Evolutionary conservation across 2,329 filamentous ascomycete species (phyloP), one percentile per base, ranked within the genome.

Genomic region (Monosporascus cannonballus): DNA sequence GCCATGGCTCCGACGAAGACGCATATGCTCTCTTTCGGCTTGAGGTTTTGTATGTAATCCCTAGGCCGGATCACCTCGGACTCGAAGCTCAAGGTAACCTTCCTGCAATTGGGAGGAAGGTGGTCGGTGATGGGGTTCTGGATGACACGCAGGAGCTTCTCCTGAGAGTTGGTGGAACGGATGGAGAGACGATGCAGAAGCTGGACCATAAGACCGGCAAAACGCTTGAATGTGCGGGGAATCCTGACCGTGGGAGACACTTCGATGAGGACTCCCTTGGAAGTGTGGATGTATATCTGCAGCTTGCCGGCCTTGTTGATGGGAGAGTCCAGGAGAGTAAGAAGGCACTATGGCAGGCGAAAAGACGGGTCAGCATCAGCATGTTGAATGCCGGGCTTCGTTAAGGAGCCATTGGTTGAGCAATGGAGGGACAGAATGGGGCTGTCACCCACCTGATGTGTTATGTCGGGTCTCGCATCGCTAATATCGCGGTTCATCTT

Each of bases 401-500:
- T 30, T 15, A 46, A 30, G 51, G 51, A 39, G 18, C 54, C 51
- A 56, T 59, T 57, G 44, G 52, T 51, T 54, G 56, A 58, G 54
- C 63, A 58, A 62, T 18, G 39, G 36, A 8, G 24, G 14, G 20
- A 61, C 60, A 60, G 61, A 61, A 47, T 41, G 39, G n/a, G 47
- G 46, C 49, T 20, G 18, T 20, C 24, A 71, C 82, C 67, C 77
- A 96, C 93, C 90, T 97, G 94, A 71, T 99, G 94, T 46, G 94
- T 96, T 66, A 99, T 99, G 73, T 99, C 94, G 45, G 94, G 94
- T 62, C 94, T 85, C 55, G 94, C 94, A 73, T 99, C 94, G 70
- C 92, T 96, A 61, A 99, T 97, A 70, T 99, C 94, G 63, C 94
- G 83, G 70, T 96, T 96, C 93, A 97, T 97, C 79, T 97, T 99